Base-by-base conservation (phyloP, 1,139 yeast genomes). In the Lodderomyces elongisporus region DNA sequence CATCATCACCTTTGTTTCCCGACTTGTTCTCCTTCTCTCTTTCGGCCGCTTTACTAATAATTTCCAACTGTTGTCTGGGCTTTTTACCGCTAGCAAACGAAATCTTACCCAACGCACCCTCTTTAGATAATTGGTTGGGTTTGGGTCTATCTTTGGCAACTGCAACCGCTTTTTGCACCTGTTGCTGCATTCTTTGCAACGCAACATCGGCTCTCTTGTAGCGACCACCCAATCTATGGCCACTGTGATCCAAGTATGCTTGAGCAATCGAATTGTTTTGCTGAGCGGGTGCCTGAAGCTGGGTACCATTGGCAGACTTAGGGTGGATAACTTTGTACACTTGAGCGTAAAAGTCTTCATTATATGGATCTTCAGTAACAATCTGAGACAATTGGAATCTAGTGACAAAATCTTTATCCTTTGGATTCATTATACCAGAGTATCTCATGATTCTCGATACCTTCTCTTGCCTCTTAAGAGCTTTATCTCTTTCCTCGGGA, bases 141-240 rank as follows among this genome's bases (percentile, higher is more conserved):
- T 80, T 84, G 45, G 94, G 91, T 54, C 85, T 77, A 51, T 87
- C 95, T 54, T 87, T 85, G 25, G 96, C 96, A 34, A 87, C 93
- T 31, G 94, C 85, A 15, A 91, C 96, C 6, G 97, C 97, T 53
- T 85, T 85, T 55, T 89, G 95, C 37, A 93, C 96, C 62, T 91
- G 97, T 54, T 89, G 96, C 64, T 91, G 97, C 96, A 91, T 89
- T 70, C 96, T 80, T 62, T 85, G 96, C 50, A 89, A 71, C 1
- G 96, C 96, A 46, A 89, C 83, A 57, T 87, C 96, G n/a, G 93
- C 91, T 53, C 95, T 72, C 63, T 85, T 80, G 49, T 77, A 74
- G 55, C 95, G 79, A 32, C 95, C 93, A 43, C 95, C 93, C 39
- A 85, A 67, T 60, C 93, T 78, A 55, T 87, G 95, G 31, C 96